These are phyloP conservation scores for Coprinopsis cinerea DNA, from an alignment of 768 basidiomycete species.

Conservation along the genomic window DNA sequence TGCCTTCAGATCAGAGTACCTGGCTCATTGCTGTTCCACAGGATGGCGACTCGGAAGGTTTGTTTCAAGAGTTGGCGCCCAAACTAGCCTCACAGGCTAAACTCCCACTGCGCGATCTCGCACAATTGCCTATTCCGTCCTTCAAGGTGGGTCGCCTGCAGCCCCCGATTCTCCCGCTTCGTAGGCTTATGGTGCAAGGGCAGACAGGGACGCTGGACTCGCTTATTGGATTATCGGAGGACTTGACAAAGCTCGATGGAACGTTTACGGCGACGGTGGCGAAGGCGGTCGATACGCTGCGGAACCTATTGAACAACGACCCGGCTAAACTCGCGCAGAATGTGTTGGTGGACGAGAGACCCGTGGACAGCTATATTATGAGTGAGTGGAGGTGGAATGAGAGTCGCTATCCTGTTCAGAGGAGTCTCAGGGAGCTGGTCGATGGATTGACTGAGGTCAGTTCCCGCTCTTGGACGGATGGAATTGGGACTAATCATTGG, in stretches of 20 bases:
- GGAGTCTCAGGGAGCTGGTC: constrained; percentile 76
- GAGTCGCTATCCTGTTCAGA: constrained; percentile 81
- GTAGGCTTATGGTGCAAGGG: constrained; percentile 15
- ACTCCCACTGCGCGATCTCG: constrained; percentile 41
- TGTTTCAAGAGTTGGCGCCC: constrained; percentile 56
- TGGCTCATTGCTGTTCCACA: constrained; percentile 88
- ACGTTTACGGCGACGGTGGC: constrained; percentile 85
- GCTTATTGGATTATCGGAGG: constrained; percentile 85
- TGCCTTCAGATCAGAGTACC: constrained; percentile 95
- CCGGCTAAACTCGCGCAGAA: constrained; percentile 69
- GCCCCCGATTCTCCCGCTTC: constrained; percentile 11
- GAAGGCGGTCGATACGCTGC: constrained; percentile 90
- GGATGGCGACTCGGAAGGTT: constrained; percentile 77
- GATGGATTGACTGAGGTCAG: constrained; percentile 81
- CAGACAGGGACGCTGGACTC: constrained; percentile 93
- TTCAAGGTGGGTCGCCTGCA: constrained; percentile 67
- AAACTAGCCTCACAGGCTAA: constrained; percentile 60
- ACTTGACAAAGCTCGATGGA: constrained; percentile 85
- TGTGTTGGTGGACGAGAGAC: constrained; percentile 71
- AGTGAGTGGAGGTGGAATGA: constrained; percentile 90
- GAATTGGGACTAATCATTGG: constrained; percentile 4
- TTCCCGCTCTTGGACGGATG: constrained; percentile 3
- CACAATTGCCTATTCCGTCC: constrained; percentile 69
- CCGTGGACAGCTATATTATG: constrained; percentile 76
- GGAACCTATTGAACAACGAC: constrained; percentile 87